phyloP scores from a whole-genome alignment of 1,139 yeast genomes.

The Pichia sp. region DNA sequence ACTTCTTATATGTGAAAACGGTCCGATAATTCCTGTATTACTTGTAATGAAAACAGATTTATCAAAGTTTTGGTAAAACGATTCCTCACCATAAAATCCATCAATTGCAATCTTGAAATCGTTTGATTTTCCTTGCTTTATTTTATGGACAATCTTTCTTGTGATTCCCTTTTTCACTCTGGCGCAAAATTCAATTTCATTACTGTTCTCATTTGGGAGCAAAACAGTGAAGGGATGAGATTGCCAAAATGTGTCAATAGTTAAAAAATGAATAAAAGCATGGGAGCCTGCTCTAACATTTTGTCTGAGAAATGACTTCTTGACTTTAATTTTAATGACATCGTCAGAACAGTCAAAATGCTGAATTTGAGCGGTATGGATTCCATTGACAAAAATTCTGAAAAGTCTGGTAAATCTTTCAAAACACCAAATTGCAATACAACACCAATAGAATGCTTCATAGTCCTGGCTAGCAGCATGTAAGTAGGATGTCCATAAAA shows the following conservation, averaged over 20 bases:
- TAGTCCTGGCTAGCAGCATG: conserved; percentile 44
- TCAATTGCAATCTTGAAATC: conserved; percentile 30
- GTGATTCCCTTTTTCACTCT: conserved; percentile 30
- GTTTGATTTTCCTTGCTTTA: too few species aligned
- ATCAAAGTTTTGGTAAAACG: conserved; percentile 49
- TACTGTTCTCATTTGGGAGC: conserved; percentile 16
- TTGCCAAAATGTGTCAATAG: conserved; percentile 30
- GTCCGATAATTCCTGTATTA: conserved; percentile 67
- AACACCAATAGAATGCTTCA: conserved; percentile 40
- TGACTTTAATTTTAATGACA: conserved; percentile 32
- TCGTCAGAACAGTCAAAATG: conserved; percentile 29
- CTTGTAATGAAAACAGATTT: conserved; percentile 55
- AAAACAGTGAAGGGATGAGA: conserved; percentile 36
- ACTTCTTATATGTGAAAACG: conserved; percentile 27
- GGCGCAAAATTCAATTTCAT: conserved; percentile 27
- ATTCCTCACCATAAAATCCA: conserved; percentile 38
- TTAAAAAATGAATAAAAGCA: conserved; percentile 40
- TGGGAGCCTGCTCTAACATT: conserved; percentile 45
- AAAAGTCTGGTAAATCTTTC: conserved; percentile 47
- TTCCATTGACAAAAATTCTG: conserved; percentile 47
- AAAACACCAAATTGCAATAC: conserved; percentile 54
- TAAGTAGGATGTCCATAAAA: conserved; percentile 50
- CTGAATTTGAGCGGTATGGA: conserved; percentile 42
- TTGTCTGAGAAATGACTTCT: conserved; percentile 13
- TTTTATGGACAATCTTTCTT: too few species aligned